phyloP scores from a whole-genome alignment of 2,329 filamentous ascomycete genomes.

The Sporothrix globosa region DNA sequence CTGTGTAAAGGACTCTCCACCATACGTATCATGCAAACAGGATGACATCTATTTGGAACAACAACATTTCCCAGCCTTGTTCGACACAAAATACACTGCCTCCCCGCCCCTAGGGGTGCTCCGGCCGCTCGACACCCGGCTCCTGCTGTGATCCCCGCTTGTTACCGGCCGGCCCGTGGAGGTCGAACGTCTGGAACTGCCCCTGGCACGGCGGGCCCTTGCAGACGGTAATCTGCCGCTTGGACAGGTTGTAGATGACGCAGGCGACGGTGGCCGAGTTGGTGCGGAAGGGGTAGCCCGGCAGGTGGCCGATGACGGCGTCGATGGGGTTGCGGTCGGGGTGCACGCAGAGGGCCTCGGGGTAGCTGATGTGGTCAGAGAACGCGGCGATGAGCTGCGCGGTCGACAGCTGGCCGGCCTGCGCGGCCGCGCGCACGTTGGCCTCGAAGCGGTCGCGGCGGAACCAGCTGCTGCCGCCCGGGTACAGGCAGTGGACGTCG shows the following conservation, averaged over 20 bases:
- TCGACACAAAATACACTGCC: too few relatives aligned
- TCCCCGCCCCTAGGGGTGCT: background rate
- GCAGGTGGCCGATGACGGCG: conserved; percentile 30
- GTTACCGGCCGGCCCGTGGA: conserved; percentile 25
- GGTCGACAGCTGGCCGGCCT: conserved; percentile 25
- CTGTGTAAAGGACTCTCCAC: background rate
- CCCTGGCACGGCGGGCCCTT: conserved; percentile 39
- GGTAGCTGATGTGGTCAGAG: conserved; percentile 38
- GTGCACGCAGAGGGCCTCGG: conserved; percentile 38
- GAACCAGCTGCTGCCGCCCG: conserved; percentile 38
- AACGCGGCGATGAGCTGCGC: conserved; percentile 35
- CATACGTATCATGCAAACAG: background rate
- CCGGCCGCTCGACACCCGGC: conserved; percentile 19
- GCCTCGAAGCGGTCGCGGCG: conserved; percentile 34
- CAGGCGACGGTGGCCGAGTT: conserved; percentile 37
- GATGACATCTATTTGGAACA: too few relatives aligned
- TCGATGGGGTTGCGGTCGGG: conserved; percentile 32
- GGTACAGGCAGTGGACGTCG: conserved; percentile 35
- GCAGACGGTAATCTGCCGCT: conserved; percentile 36
- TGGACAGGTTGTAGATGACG: conserved; percentile 38
- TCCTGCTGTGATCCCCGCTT: conserved; percentile 26
- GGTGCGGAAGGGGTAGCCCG: conserved; percentile 33
- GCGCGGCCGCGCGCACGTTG: conserved; percentile 28
- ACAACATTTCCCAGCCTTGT: too few relatives aligned
- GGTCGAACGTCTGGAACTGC: conserved; percentile 32